Evolutionary conservation across 768 basidiomycete species (phyloP).

Genomic region (Collybia sp.): DNA sequence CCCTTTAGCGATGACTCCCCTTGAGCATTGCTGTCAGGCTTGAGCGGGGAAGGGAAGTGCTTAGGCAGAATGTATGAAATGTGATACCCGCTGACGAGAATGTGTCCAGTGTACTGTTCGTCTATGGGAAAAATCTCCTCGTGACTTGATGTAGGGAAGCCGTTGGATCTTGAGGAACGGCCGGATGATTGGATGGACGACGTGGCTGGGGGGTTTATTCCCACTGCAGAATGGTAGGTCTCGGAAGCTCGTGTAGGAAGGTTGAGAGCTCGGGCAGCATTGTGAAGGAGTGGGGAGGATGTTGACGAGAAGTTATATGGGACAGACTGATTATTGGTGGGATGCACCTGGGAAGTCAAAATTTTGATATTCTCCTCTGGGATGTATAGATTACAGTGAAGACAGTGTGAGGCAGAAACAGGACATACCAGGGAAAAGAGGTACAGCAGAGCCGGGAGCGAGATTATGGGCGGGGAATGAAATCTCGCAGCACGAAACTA

Average conservation of each 20-base stretch:
- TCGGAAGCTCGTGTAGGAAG: conserved; percentile 57
- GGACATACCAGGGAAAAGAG: conserved; percentile 65
- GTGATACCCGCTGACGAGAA: conserved; percentile 72
- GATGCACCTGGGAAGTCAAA: conserved; percentile 68
- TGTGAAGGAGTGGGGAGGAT: conserved; percentile 57
- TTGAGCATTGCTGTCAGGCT: too few species aligned
- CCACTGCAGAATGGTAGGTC: conserved; percentile 56
- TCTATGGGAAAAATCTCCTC: conserved; percentile 46
- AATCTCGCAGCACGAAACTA: conserved; percentile 35
- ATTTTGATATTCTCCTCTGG: conserved; percentile 80
- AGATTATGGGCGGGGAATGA: conserved; percentile 63
- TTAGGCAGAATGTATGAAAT: conserved; percentile 75
- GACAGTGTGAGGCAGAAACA: background rate
- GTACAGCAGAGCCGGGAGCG: conserved; percentile 62
- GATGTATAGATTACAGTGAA: background rate
- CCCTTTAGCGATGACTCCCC: conserved; percentile 22
- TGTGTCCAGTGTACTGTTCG: conserved; percentile 64
- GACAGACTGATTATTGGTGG: conserved; percentile 62
- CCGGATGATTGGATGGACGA: conserved; percentile 24
- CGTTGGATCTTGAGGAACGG: conserved; percentile 31
- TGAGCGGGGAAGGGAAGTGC: conserved; percentile 34
- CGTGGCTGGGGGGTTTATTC: conserved; percentile 29
- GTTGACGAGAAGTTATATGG: conserved; percentile 74
- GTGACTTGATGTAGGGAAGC: conserved; percentile 17
- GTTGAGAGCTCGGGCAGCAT: conserved; percentile 65